phyloP scores from a whole-genome alignment of 129 eudicot species.

The Centaurea solstitialis region DNA sequence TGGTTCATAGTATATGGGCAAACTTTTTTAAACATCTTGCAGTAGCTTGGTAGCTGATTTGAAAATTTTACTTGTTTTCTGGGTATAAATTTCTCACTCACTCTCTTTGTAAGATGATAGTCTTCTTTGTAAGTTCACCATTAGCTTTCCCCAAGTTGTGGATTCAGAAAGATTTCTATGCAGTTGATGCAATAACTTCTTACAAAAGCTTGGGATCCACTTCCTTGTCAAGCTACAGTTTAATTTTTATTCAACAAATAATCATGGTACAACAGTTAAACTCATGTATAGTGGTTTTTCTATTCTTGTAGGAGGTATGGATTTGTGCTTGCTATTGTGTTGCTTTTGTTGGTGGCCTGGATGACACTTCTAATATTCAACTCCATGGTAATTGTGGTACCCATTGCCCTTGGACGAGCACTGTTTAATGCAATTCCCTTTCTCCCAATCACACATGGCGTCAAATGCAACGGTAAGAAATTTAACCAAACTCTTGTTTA shows the following conservation, averaged over 20 bases:
- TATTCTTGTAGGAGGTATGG: conserved; percentile 58
- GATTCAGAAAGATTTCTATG: background rate
- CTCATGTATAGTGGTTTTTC: conserved; percentile 14
- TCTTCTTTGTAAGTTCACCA: too few species aligned
- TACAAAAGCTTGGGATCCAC: too few species aligned
- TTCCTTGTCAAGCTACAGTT: too few species aligned
- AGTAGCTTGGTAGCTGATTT: too few species aligned
- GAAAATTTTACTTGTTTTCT: too few species aligned
- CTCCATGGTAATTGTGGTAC: conserved; percentile 65
- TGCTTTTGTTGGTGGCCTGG: conserved; percentile 89
- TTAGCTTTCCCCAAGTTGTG: too few species aligned
- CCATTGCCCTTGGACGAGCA: conserved; percentile 78
- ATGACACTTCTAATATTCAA: conserved; percentile 75
- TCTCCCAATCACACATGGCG: conserved; percentile 90
- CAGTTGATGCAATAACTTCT: background rate
- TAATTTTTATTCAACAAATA: too few species aligned
- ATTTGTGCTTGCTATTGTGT: conserved; percentile 77
- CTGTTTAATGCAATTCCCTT: conserved; percentile 79
- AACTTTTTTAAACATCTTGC: too few species aligned
- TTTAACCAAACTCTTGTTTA: conserved; percentile 7
- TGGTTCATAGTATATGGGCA: too few species aligned
- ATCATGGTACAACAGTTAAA: background rate
- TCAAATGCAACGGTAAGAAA: conserved; percentile 81
- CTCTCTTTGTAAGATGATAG: too few species aligned
- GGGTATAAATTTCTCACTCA: too few species aligned